Evolutionary conservation across 83 land plant genomes (phyloP).

Genomic region (Thuja plicata): DNA sequence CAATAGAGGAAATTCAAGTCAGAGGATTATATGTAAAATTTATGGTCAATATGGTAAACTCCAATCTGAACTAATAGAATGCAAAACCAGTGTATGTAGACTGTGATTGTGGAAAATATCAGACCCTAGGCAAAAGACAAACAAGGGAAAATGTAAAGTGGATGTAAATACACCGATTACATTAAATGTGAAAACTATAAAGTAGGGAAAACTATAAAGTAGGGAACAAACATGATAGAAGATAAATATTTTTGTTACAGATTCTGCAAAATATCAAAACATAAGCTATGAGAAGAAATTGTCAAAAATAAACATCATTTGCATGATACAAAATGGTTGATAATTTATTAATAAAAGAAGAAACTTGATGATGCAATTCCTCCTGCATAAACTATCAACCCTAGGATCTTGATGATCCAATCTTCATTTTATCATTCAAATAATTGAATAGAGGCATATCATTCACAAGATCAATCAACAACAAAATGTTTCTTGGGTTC

Average conservation of each 20-base stretch:
- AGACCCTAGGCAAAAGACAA: not conserved
- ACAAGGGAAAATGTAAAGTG: not conserved
- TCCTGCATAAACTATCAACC: too few species aligned
- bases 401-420: too few species aligned
- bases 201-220: too few species aligned
- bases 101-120: not conserved
- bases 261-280: not conserved
- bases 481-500: too few species aligned
- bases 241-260: not conserved
- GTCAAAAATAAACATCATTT: not conserved
- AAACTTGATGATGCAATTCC: too few species aligned
- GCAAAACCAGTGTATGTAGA: not conserved
- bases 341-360: too few species aligned
- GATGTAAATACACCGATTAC: not conserved
- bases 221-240: not conserved
- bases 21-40: not conserved
- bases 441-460: too few species aligned
- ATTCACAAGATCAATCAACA: too few species aligned
- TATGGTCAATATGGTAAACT: not conserved
- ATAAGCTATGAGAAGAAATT: not conserved
- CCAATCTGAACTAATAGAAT: not conserved
- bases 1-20: not conserved
- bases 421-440: too few species aligned
- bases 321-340: too few species aligned
- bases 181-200: too few species aligned